These are phyloP conservation scores for Reutealis trisperma DNA, from an alignment of 345 rosid species.

Conservation along the genomic window DNA sequence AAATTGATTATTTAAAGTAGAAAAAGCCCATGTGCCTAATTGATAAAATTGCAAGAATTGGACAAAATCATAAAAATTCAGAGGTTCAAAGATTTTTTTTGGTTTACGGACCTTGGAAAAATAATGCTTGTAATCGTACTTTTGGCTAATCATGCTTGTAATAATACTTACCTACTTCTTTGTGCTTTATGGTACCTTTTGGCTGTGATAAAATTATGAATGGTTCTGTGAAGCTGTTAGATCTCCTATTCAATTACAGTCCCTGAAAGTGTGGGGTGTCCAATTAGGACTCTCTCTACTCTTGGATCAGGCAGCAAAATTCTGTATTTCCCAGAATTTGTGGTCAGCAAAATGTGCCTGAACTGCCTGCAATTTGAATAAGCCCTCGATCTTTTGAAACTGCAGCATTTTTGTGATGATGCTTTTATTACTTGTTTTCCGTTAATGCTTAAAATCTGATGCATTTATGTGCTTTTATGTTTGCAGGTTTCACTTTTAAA, in stretches of 20 bases:
- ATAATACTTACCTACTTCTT: neutral
- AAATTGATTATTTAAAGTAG: too few species aligned
- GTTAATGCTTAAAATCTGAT: neutral
- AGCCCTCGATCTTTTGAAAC: neutral
- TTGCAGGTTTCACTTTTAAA: constrained; percentile 93
- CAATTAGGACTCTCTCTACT: neutral
- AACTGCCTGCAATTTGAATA: neutral
- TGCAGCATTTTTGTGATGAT: neutral
- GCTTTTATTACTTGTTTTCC: neutral
- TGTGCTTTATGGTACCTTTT: too few species aligned
- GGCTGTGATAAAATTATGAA: neutral
- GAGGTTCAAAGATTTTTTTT: too few species aligned
- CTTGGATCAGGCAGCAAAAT: neutral
- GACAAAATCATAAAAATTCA: too few species aligned
- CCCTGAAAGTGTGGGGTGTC: neutral
- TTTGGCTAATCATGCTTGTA: neutral
- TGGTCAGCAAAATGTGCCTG: neutral
- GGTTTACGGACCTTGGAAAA: too few species aligned
- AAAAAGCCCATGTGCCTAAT: too few species aligned
- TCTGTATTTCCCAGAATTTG: neutral
- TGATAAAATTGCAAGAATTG: too few species aligned
- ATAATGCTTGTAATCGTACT: neutral
- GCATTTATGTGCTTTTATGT: neutral
- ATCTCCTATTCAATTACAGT: neutral
- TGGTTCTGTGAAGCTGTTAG: neutral